Percentiles rank a stretch among this genome's conserved stretches.
Conservation (phyloP, 2,329 filamentous ascomycete species). For the Xylariaceae sp. region DNA sequence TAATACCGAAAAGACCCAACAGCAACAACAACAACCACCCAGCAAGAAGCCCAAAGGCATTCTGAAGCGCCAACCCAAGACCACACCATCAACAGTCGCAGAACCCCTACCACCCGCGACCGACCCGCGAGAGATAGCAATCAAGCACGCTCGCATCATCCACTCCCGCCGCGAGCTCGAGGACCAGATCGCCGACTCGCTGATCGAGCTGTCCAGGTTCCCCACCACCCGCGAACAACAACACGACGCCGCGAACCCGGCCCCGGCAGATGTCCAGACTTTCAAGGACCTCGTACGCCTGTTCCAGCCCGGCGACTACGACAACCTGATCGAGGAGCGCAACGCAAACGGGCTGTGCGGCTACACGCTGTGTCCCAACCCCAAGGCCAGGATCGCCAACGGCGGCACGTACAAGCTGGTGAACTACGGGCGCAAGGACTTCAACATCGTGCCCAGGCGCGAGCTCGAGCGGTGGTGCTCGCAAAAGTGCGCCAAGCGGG, state of each 20-base stretch:
- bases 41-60: slow-evolving; percentile 47
- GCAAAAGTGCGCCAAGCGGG: slow-evolving; percentile 68
- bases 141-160: slow-evolving; percentile 76
- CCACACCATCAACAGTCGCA: slow-evolving; percentile 36
- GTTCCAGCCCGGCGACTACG: slow-evolving; percentile 86
- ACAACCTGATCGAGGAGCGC: slow-evolving; percentile 81
- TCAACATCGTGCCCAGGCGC: slow-evolving; percentile 63
- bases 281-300: slow-evolving; percentile 63
- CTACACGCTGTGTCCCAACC: slow-evolving; percentile 69
- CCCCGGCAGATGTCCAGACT: slow-evolving; percentile 52
- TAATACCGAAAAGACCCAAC: slow-evolving; percentile 54
- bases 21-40: too few species aligned
- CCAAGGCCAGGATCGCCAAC: slow-evolving; percentile 50
- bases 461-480: slow-evolving; percentile 86
- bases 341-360: slow-evolving; percentile 79
- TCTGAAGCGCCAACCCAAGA: slow-evolving; percentile 53
- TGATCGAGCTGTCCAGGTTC: slow-evolving; percentile 64
- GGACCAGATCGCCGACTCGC: slow-evolving; percentile 62
- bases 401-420: slow-evolving; percentile 65
- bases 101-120: slow-evolving; percentile 33
- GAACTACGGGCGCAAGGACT: slow-evolving; percentile 45
- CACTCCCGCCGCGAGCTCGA: slow-evolving; percentile 79
- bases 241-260: slow-evolving; percentile 34
- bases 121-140: slow-evolving; percentile 57
- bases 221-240: slow-evolving; percentile 35